Evolutionary conservation across 805 yeast species (phyloP), one percentile per base, ranked within the genome.

Genomic region (Wilhelminamyces savonicus): DNA sequence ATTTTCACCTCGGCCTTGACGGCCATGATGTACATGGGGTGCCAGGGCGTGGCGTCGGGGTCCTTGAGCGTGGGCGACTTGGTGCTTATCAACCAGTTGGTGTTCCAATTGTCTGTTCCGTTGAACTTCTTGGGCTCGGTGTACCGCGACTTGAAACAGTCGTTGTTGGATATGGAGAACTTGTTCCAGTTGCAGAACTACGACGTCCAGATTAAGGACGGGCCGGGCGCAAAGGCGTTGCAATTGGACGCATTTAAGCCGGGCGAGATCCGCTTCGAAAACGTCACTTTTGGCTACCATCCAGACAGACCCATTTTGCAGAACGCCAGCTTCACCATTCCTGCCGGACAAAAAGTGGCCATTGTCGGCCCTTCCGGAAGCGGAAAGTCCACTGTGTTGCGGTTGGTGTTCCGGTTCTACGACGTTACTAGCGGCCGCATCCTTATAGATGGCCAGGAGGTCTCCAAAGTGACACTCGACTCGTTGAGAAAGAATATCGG

Each of bases 21-120:
- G 2, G 83, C 79, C 2, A 92, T 92, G 94, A 92, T 92, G 98
- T 92, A 84, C 54, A 80, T 92, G 94, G 97, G 96, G 11, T 85
- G 95, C 46, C 76, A 78, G 32, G 97, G 97, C 16, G 92, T 92
- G n/a, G 77, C 86, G 10, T 56, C 72, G 3, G 95, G 95, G 0
- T 56, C 74, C 1, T 62, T 92, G 32, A 81, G 94, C 1, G 97
- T 92, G 13, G 98, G 98, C 43, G 98, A 92, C 52, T 66, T 92
- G 48, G 97, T 92, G 13, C 66, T 92, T 36, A 90, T 92, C 41
- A 92, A 92, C 57, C 98, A 92, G 60, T 70, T 92, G 33, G 97
- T 92, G 11, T 92, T 92, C 68, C 98, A 92, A 62, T 69, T 92
- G 25, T 82, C 94, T 22, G 95, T 92, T 10, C 98, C 98, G 2